A percentile compares a stretch with the other conserved stretches of the same genome.
Evolutionary conservation across 2,329 filamentous ascomycete genomes (phyloP).

Genomic region (Aspergillus viridinutans): DNA sequence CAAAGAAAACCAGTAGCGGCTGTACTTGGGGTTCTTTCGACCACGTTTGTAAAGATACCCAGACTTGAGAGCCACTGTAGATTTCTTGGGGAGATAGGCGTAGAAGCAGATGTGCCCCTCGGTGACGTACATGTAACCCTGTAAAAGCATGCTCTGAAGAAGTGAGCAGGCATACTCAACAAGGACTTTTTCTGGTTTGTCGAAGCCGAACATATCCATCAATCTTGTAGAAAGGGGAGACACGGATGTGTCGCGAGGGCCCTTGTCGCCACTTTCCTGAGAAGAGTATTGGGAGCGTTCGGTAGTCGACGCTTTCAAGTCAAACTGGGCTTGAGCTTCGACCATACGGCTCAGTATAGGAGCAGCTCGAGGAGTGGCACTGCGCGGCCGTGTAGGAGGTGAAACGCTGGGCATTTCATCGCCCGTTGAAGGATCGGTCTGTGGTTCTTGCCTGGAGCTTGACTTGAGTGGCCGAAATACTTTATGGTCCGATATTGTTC

Average conservation of each 20-base stretch:
- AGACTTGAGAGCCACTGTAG: constrained; percentile 73
- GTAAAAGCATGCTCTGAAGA: constrained; percentile 82
- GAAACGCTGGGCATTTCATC: constrained; percentile 15
- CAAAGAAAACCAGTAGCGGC: constrained; percentile 86
- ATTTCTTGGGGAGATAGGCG: constrained; percentile 91
- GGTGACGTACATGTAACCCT: constrained; percentile 96
- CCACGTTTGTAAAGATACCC: constrained; percentile 86
- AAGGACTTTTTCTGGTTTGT: constrained; percentile 76
- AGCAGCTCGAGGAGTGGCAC: constrained; percentile 50
- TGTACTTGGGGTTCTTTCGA: constrained; percentile 80
- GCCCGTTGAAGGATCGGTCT: constrained; percentile 12
- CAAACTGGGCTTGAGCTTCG: constrained; percentile 63
- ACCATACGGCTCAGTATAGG: constrained; percentile 76
- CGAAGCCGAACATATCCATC: constrained; percentile 82
- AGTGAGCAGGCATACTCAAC: constrained; percentile 92
- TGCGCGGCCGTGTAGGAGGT: constrained; percentile 25
- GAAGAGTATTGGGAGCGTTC: constrained; percentile 18
- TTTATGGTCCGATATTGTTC: constrained; percentile 61
- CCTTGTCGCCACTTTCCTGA: constrained; percentile 46
- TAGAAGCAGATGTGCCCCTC: constrained; percentile 93
- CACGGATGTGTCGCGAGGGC: constrained; percentile 41
- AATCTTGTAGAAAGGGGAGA: constrained; percentile 65
- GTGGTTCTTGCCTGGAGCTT: constrained; percentile 27
- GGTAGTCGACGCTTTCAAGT: constrained; percentile 18
- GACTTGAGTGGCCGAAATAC: constrained; percentile 59